These are phyloP conservation scores for Globisporangium nunn DNA, from an alignment of 352 stramenopile species.

Conservation along the genomic window DNA sequence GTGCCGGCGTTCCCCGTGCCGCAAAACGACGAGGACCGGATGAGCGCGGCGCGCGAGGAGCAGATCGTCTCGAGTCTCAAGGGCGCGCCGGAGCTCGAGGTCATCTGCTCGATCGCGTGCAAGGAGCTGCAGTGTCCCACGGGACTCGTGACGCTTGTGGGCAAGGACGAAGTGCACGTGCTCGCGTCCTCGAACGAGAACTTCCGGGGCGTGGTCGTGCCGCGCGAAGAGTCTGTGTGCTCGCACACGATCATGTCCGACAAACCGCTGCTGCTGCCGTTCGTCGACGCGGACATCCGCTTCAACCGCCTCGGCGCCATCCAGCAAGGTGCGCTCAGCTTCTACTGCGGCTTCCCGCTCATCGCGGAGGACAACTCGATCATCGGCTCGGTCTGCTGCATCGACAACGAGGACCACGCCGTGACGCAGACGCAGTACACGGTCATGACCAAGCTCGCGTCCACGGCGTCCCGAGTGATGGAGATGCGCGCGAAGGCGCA, in stretches of 20 bases:
- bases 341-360: constrained; percentile 66
- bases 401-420: constrained; percentile 32
- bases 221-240: constrained; percentile 50
- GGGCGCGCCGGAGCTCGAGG: constrained; percentile 48
- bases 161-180: constrained; percentile 26
- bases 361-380: constrained; percentile 21
- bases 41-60: constrained; percentile 28
- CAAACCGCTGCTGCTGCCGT: constrained; percentile 41
- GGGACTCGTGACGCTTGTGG: constrained; percentile 42
- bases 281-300: constrained; percentile 53
- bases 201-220: constrained; percentile 20
- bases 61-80: constrained; percentile 27
- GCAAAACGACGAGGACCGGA: constrained; percentile 26
- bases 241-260: constrained; percentile 48
- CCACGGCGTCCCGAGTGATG: constrained; percentile 40
- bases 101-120: constrained; percentile 49
- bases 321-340: constrained; percentile 28
- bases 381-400: constrained; percentile 50
- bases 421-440: constrained; percentile 53
- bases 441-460: constrained; percentile 29
- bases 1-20: constrained; percentile 22
- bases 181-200: constrained; percentile 31
- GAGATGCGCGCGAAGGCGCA: constrained; percentile 12
- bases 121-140: constrained; percentile 41
- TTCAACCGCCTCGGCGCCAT: constrained; percentile 36